A percentile compares a stretch with the other conserved stretches of the same genome.
These are phyloP conservation scores for Schizochytrium sp. DNA, from an alignment of 108 stramenopile genomes.

Conservation along the genomic window DNA sequence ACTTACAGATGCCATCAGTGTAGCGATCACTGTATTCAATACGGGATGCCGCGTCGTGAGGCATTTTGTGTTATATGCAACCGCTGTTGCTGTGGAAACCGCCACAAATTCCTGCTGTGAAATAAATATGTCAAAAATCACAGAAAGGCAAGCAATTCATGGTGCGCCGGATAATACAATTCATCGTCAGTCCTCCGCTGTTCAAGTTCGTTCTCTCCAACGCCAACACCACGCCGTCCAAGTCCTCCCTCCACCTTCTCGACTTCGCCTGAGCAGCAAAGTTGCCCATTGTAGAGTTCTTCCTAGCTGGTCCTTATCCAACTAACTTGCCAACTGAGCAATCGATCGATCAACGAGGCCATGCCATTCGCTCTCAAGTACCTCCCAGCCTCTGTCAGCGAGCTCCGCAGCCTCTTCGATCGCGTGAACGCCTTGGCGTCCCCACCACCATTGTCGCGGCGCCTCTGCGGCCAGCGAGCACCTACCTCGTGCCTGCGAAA, in stretches of 20 bases:
- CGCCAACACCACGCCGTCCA: not conserved
- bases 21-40: constrained; percentile 82
- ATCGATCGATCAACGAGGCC: too few relatives aligned
- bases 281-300: not conserved
- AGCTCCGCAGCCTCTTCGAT: too few relatives aligned
- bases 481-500: too few relatives aligned
- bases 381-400: too few relatives aligned
- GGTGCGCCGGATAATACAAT: not conserved
- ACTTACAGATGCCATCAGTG: constrained; percentile 84
- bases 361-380: too few relatives aligned
- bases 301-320: too few relatives aligned
- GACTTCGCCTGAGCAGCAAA: not conserved
- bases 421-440: too few relatives aligned
- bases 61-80: not conserved
- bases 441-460: too few relatives aligned
- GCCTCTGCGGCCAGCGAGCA: too few relatives aligned
- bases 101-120: not conserved
- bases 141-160: not conserved
- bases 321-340: too few relatives aligned
- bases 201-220: not conserved
- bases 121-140: not conserved
- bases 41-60: not conserved
- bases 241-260: not conserved
- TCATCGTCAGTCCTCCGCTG: not conserved
- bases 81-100: not conserved